These are phyloP conservation scores for Ustilago cynodontis DNA, from an alignment of 1,284 basidiomycete species.

Conservation along the genomic window DNA sequence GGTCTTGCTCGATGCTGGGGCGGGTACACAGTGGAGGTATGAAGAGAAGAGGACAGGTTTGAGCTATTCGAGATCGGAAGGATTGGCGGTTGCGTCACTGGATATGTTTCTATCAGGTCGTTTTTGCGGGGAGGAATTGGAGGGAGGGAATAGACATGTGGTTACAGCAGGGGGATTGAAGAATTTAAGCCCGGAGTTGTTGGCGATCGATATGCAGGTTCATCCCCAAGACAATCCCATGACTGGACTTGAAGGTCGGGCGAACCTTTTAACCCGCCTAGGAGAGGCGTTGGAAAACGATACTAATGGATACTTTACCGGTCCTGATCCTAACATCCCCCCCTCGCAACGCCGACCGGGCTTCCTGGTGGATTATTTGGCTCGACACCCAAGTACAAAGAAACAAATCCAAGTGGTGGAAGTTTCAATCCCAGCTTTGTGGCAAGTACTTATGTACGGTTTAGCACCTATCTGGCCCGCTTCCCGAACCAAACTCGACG, in stretches of 20 bases:
- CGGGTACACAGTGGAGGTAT: constrained; percentile 85
- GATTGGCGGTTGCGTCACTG: constrained; percentile 89
- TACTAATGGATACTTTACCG: constrained; percentile 48
- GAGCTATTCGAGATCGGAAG: constrained; percentile 83
- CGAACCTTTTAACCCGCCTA: constrained; percentile 74
- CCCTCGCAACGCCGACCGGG: constrained; percentile 23
- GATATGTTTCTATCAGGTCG: constrained; percentile 79
- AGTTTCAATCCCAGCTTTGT: constrained; percentile 73
- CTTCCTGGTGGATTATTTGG: constrained; percentile 76
- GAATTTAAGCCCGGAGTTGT: constrained; percentile 76
- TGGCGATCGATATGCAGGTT: constrained; percentile 85
- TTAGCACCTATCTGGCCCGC: constrained; percentile 87
- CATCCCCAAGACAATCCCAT: constrained; percentile 79
- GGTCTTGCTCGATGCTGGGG: constrained; percentile 92
- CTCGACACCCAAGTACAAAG: constrained; percentile 67
- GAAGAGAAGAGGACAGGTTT: constrained; percentile 76
- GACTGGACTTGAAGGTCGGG: constrained; percentile 88
- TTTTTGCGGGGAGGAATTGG: background rate
- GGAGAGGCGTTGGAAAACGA: constrained; percentile 48
- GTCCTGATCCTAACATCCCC: constrained; percentile 13
- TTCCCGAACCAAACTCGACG: constrained; percentile 77
- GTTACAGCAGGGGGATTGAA: constrained; percentile 79
- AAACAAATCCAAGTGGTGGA: constrained; percentile 50
- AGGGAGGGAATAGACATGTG: background rate
- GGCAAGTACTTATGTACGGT: constrained; percentile 84